Conservation (phyloP, 768 basidiomycete species). For the Xanthoconium stramineum region DNA sequence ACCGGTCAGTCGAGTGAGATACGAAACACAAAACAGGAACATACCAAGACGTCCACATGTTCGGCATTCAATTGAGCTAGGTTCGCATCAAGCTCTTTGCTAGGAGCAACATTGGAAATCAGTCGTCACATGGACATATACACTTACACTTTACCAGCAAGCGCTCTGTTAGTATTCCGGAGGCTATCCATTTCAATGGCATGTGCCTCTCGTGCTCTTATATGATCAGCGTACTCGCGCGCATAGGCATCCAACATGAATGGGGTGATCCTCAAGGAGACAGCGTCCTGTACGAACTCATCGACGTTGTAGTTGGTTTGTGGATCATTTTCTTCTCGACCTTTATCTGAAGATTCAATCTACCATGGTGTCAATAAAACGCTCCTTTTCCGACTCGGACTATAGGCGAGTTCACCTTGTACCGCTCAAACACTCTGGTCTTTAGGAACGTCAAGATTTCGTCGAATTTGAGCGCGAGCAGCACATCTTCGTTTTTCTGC, state of each 20-base stretch:
- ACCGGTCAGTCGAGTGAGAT: conserved; percentile 23
- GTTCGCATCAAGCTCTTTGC: conserved; percentile 75
- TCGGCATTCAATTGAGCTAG: conserved; percentile 79
- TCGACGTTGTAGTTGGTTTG: conserved; percentile 59
- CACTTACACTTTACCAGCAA: conserved; percentile 78
- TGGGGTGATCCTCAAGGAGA: conserved; percentile 83
- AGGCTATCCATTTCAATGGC: conserved; percentile 80
- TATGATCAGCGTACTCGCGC: conserved; percentile 82
- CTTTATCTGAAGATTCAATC: conserved; percentile 29
- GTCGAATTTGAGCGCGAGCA: conserved; percentile 86
- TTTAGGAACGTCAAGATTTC: conserved; percentile 85
- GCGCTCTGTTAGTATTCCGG: conserved; percentile 69
- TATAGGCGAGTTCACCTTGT: conserved; percentile 44
- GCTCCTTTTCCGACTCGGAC: background rate
- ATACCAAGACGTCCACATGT: conserved; percentile 72
- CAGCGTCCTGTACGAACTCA: conserved; percentile 85
- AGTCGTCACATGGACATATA: background rate
- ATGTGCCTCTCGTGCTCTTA: conserved; percentile 78
- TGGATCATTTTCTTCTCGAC: conserved; percentile 10
- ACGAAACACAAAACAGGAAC: conserved; percentile 19
- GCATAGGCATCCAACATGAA: conserved; percentile 93
- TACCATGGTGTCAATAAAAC: conserved; percentile 9
- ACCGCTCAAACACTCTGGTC: conserved; percentile 75
- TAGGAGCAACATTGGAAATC: conserved; percentile 30
- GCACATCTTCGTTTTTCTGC: conserved; percentile 78